phyloP scores from a whole-genome alignment of 1,139 yeast genomes.

The Nakaseomyces uthaithaninus region DNA sequence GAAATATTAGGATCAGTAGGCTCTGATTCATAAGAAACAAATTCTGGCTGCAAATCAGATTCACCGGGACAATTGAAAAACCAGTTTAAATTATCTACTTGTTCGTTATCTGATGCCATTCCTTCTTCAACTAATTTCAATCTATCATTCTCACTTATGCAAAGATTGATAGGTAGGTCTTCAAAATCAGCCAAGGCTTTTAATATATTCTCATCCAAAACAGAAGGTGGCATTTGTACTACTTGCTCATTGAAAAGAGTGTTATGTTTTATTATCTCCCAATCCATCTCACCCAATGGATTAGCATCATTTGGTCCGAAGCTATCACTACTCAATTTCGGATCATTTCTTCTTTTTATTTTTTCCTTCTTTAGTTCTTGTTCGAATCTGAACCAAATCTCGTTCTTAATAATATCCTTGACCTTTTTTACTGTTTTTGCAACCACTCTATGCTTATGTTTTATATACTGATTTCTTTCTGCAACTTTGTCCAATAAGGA shows the following conservation, averaged over 20 bases:
- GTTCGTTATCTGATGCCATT: slow-evolving; percentile 15
- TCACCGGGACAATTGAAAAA: slow-evolving; percentile 28
- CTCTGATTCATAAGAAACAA: slow-evolving; percentile 17
- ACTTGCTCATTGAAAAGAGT: slow-evolving; percentile 6
- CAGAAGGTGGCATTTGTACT: slow-evolving; percentile 3
- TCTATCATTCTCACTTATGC: slow-evolving; percentile 25
- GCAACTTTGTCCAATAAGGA: slow-evolving; percentile 28
- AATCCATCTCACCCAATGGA: slow-evolving; percentile 13
- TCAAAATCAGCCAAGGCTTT: not conserved
- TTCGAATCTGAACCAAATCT: slow-evolving; percentile 27
- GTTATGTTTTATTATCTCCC: slow-evolving; percentile 16
- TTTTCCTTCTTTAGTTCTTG: slow-evolving; percentile 22
- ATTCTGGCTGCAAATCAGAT: slow-evolving; percentile 10
- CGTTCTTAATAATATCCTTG: slow-evolving; percentile 27
- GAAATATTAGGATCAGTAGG: slow-evolving; percentile 27
- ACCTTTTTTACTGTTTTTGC: slow-evolving; percentile 21
- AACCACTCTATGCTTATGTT: slow-evolving; percentile 21
- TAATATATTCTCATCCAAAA: not conserved
- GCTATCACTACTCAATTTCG: slow-evolving; percentile 6
- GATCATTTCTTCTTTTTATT: slow-evolving; percentile 10
- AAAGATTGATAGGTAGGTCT: slow-evolving; percentile 27
- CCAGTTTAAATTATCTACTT: slow-evolving; percentile 27
- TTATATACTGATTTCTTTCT: slow-evolving; percentile 26
- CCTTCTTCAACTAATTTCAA: slow-evolving; percentile 18
- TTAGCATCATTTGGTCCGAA: slow-evolving; percentile 5